Percentiles rank a stretch among this genome's conserved stretches.
phyloP scores from a whole-genome alignment of 2,329 filamentous ascomycete species.

The Mollisiaceae sp. region DNA sequence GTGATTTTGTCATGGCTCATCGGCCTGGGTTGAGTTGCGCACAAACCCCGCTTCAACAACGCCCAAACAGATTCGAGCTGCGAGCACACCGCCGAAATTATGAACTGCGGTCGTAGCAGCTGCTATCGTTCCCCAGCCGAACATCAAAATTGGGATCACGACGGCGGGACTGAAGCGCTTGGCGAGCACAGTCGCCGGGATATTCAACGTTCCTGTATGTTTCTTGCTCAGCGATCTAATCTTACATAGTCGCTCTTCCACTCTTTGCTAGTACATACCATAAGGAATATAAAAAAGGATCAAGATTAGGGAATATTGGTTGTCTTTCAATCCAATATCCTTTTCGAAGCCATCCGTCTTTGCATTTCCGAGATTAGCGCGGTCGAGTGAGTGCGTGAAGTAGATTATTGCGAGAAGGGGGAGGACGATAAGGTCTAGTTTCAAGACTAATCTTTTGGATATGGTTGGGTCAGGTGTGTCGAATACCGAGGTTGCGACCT shows the following conservation, averaged over 20 bases:
- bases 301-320: slow-evolving; percentile 70
- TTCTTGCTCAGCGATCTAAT: background rate
- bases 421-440: slow-evolving; percentile 25
- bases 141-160: slow-evolving; percentile 40
- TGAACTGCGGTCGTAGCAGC: slow-evolving; percentile 33
- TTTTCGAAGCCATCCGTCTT: slow-evolving; percentile 52
- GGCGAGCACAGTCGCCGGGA: slow-evolving; percentile 38
- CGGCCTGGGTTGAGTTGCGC: too few relatives aligned
- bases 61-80: slow-evolving; percentile 36
- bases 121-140: slow-evolving; percentile 38
- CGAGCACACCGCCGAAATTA: slow-evolving; percentile 35
- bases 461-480: background rate
- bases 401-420: slow-evolving; percentile 40
- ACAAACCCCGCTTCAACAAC: slow-evolving; percentile 40
- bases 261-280: slow-evolving; percentile 10
- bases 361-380: slow-evolving; percentile 57
- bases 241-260: background rate
- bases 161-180: slow-evolving; percentile 39
- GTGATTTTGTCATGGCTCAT: background rate
- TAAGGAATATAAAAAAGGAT: slow-evolving; percentile 76
- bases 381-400: slow-evolving; percentile 54
- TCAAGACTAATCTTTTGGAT: slow-evolving; percentile 18
- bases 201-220: slow-evolving; percentile 61
- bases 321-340: slow-evolving; percentile 59
- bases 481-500: background rate